These are phyloP conservation scores for Solanum hybrid DNA, from an alignment of 305 asterid species.

Conservation along the genomic window DNA sequence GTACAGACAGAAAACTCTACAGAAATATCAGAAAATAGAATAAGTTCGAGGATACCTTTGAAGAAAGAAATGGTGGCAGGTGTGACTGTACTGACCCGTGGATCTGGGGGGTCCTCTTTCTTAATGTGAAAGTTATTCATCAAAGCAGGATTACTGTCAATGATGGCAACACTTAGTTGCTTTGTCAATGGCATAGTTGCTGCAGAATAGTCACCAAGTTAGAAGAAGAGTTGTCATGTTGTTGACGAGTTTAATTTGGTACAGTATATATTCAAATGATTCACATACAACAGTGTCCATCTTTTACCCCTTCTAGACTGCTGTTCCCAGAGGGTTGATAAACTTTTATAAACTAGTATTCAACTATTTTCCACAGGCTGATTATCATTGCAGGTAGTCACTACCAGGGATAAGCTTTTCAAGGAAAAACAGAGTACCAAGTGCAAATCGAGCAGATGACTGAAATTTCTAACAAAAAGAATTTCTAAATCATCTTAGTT, in stretches of 20 bases:
- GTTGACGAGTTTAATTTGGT: background rate
- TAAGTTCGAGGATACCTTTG: conserved; percentile 39
- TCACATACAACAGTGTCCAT: background rate
- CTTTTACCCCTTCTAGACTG: background rate
- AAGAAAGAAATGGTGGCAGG: conserved; percentile 76
- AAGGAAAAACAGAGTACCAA: background rate
- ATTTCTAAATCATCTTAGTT: background rate
- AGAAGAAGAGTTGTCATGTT: background rate
- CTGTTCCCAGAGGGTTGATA: background rate
- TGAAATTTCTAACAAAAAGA: background rate
- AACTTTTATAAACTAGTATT: background rate
- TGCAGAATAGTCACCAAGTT: conserved; percentile 32
- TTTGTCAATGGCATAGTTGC: conserved; percentile 78
- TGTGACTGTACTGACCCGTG: conserved; percentile 97
- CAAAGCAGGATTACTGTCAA: conserved; percentile 90
- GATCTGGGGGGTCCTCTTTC: conserved; percentile 82
- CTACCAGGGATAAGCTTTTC: background rate
- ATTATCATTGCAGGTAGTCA: background rate
- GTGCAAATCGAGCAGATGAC: background rate
- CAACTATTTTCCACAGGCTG: background rate
- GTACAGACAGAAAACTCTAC: background rate
- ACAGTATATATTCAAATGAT: background rate
- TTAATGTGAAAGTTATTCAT: conserved; percentile 36
- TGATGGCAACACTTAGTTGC: conserved; percentile 66
- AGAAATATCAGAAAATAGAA: background rate